Evolutionary conservation across 257 asterid genomes (phyloP), one percentile per base, ranked within the genome.

Genomic region (Paraleonurus japonicus): DNA sequence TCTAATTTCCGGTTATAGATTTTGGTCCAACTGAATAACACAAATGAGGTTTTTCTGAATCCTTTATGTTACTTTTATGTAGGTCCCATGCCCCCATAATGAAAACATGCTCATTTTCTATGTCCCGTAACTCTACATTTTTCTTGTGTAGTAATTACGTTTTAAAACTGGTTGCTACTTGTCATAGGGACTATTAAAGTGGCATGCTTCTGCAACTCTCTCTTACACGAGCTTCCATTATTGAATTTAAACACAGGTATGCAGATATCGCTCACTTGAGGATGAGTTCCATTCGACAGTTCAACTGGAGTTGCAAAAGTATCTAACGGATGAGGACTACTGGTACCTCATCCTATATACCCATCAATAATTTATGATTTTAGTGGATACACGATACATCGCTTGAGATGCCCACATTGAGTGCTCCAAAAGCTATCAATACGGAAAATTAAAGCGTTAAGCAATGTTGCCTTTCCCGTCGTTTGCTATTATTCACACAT

Each of bases 191-290:
- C 27, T 5, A 22, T 72, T 16, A 67, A 48, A 15, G 24, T 43
- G 45, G 41, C 59, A 70, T 61, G 53, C 53, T 17, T 39, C 23
- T 23, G 64, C 72, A 26, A 57, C 61, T 63, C 41, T 57, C 41
- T 48, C 50, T 41, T 35, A 4, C 15, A 54, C 73, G 67, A 70
- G 50, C 71, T 60, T 57, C 22, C 39, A 71, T 65, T 19, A 6
- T 58, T 65, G 23, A 35, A 19, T 51, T 69, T 75, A 65, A 5
- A 65, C 60, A 9, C 61, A 92, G 99, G 85, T 92, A 70, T 92
- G 98, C 87, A 85, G 98, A 84, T 95, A 86, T 73, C 95, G 98
- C 75, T 35, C 81, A 26, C 73, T 95, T 30, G 97, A 89, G 85
- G 99, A 95, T 27, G 99, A 95, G 82, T 95, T 81, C 83, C 92